Base-by-base conservation (phyloP, 140 eudicot genomes). In the Senecio squalidus region DNA sequence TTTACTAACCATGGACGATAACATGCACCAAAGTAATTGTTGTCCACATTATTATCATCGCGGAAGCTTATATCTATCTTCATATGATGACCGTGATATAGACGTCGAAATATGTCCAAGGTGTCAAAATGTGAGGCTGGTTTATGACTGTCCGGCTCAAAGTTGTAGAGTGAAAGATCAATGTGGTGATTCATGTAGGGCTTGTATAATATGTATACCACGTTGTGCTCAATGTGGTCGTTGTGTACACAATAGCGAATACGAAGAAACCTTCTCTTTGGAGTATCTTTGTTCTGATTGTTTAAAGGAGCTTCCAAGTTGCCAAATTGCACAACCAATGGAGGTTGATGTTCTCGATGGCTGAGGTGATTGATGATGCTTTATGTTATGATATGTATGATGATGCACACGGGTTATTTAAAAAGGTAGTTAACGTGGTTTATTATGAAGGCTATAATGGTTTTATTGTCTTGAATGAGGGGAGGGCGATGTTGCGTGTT, bases 191-290 rank as follows among this genome's bases (percentile, higher is more conserved):
- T 23, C 24, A 25, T 88, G 99, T 60, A 75, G 94, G 78, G 99
- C 89, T 9, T 93, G 98, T 59, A 72, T 70, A 4, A 58, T 79
- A 16, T 92, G 99, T 70, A 93, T 93, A 51, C 71, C 80, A 0
- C 70, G 96, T 24, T 93, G 99, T 74, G 76, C 61, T 43, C 71
- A 72, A 59, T 93, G 99, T 50, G 99, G 99, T 6, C 68, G 84
- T 38, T 93, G 99, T 51, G 69, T 88, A n/a, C 73, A 65, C 26
- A 74, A 73, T 53, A 73, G 60, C 14, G 96, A 72, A 51, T 84
- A 70, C 14, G 96, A 74, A 66, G 96, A 93, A 47, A 84, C 82
- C 0, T 88, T 93, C 74, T 88, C 79, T 45, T 43, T 93, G 71
- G 96, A 88, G 25, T 40, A 68, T 55, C 68, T 70, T 25, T 88